Conservation (phyloP, 2,329 filamentous ascomycete genomes). For the Fusarium caatingaense region DNA sequence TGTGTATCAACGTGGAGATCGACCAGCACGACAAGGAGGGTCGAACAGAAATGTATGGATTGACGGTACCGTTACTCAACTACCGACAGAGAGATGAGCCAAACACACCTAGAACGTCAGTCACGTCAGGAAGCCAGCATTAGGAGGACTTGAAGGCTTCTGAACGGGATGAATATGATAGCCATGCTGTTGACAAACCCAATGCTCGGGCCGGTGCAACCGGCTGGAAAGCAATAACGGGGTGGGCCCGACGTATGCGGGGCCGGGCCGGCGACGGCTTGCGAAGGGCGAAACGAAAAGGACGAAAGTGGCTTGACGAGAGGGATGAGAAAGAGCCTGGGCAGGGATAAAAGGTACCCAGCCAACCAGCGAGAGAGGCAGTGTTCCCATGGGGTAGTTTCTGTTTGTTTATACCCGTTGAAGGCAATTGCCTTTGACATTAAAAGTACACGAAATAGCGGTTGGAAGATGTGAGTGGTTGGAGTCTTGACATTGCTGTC, state of each 20-base stretch:
- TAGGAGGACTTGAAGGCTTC: conserved; percentile 19
- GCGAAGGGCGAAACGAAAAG: conserved; percentile 16
- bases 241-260: conserved; percentile 14
- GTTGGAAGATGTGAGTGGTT: conserved; percentile 1
- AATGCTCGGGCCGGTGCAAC: conserved; percentile 7
- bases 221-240: conserved; percentile 8
- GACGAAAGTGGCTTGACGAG: not conserved
- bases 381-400: conserved; percentile 24
- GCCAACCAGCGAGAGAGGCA: conserved; percentile 8
- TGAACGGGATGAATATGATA: not conserved
- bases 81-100: conserved; percentile 48
- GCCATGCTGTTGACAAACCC: not conserved
- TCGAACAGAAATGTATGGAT: conserved; percentile 82
- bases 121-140: conserved; percentile 29
- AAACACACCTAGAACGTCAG: conserved; percentile 42
- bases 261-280: conserved; percentile 25
- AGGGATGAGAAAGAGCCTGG: not conserved
- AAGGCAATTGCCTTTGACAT: conserved; percentile 22
- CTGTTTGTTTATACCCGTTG: conserved; percentile 35
- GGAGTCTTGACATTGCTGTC: not conserved
- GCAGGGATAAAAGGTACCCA: conserved; percentile 4
- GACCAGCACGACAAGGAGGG: conserved; percentile 85
- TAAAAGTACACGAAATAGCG: conserved; percentile 1
- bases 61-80: conserved; percentile 81
- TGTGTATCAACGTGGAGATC: conserved; percentile 88